Percentiles rank a stretch among this genome's conserved stretches.
These are phyloP conservation scores for Acer yangbiense DNA, from an alignment of 345 rosid species.

Conservation along the genomic window DNA sequence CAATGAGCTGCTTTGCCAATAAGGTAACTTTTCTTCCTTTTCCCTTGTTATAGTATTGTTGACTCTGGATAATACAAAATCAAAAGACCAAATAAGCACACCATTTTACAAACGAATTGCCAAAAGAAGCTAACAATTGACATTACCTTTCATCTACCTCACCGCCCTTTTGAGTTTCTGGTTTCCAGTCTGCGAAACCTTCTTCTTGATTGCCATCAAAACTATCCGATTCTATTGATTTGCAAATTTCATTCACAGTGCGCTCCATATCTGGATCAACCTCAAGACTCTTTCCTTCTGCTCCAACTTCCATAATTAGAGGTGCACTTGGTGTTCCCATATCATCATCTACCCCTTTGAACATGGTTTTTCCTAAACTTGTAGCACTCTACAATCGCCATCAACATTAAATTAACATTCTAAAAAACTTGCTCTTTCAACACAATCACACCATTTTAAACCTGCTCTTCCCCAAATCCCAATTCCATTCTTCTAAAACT, in stretches of 20 bases:
- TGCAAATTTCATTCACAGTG: conserved; percentile 28
- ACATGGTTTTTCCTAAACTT: conserved; percentile 20
- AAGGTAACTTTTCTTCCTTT: conserved; percentile 46
- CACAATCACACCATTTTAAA: neutral
- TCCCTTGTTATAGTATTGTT: conserved; percentile 28
- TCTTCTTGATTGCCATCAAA: conserved; percentile 32
- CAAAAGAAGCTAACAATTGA: neutral
- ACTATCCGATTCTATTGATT: conserved; percentile 33
- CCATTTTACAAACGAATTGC: neutral
- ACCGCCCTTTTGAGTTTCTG: conserved; percentile 28
- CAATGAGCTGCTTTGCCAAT: conserved; percentile 44
- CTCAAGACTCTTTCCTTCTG: conserved; percentile 42
- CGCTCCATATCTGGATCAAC: conserved; percentile 42
- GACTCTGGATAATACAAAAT: conserved; percentile 38
- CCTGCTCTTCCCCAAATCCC: neutral
- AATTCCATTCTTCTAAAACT: neutral
- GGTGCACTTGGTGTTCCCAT: conserved; percentile 95
- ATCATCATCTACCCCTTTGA: conserved; percentile 48
- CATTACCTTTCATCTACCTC: conserved; percentile 59
- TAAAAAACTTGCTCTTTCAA: neutral
- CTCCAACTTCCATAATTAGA: conserved; percentile 61
- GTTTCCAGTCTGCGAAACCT: conserved; percentile 28
- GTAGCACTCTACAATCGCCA: conserved; percentile 39
- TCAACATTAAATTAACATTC: conserved; percentile 15
- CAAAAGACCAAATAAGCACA: conserved; percentile 12